Percentiles rank a stretch among this genome's conserved stretches.
Evolutionary conservation across 305 asterid species (phyloP).

Genomic region (Fraxinus greggii): DNA sequence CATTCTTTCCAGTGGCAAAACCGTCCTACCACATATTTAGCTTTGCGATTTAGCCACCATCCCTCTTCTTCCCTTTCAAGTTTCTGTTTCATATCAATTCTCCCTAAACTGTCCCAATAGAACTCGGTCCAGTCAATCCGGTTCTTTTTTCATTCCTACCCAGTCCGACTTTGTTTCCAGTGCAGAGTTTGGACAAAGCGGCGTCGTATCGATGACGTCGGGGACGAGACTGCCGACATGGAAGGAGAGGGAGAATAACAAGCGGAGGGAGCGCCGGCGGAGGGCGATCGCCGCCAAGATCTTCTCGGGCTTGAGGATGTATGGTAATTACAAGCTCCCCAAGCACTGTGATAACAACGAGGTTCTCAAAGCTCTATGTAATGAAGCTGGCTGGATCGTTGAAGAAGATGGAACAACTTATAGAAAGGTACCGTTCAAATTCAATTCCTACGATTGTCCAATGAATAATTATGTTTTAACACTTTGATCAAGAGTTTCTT

Average conservation of each 20-base stretch:
- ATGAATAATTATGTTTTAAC: too few species aligned
- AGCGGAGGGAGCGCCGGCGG: slow-evolving; percentile 48
- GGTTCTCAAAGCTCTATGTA: slow-evolving; percentile 47
- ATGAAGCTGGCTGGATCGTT: slow-evolving; percentile 52
- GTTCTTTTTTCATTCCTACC: background rate
- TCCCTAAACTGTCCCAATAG: background rate
- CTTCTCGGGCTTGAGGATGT: slow-evolving; percentile 46
- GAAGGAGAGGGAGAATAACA: slow-evolving; percentile 53
- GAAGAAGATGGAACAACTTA: slow-evolving; percentile 53
- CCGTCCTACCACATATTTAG: background rate
- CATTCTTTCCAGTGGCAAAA: slow-evolving; percentile 3
- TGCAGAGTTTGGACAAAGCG: background rate
- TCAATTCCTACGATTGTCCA: background rate
- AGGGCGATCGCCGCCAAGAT: slow-evolving; percentile 51
- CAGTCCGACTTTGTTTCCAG: background rate
- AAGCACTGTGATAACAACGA: slow-evolving; percentile 51
- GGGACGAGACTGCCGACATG: slow-evolving; percentile 50
- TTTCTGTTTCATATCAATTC: background rate
- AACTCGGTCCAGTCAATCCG: background rate
- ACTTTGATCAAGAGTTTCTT: background rate
- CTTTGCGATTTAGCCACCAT: background rate
- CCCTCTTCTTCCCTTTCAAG: background rate
- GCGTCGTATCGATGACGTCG: slow-evolving; percentile 34
- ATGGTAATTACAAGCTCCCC: slow-evolving; percentile 45
- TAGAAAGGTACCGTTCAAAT: slow-evolving; percentile 30